phyloP scores from a whole-genome alignment of 345 rosid species.

The Gossypium arboreum region DNA sequence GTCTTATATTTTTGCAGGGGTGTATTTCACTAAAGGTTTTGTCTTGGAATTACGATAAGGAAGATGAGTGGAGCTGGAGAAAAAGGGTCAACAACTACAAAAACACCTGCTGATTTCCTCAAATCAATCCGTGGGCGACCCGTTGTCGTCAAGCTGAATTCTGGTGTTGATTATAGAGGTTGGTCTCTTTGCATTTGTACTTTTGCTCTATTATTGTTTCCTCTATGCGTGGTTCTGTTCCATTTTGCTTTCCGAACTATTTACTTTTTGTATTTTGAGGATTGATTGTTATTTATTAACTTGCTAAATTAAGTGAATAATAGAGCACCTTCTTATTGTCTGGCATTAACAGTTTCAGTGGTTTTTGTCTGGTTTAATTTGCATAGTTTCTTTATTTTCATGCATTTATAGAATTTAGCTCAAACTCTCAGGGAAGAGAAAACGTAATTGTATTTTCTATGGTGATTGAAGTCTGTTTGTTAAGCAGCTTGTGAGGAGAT shows the following conservation, averaged over 20 bases:
- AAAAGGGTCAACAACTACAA: conserved; percentile 46
- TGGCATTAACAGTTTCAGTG: neutral
- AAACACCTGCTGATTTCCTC: conserved; percentile 87
- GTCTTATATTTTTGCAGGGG: neutral
- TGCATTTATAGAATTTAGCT: neutral
- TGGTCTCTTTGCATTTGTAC: neutral
- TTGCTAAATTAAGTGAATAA: neutral
- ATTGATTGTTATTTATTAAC: neutral
- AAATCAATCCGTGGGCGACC: conserved; percentile 95
- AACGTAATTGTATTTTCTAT: no score
- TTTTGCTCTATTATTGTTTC: neutral
- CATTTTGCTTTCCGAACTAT: neutral
- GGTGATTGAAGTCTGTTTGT: no score
- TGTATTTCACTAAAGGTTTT: neutral
- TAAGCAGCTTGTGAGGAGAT: neutral
- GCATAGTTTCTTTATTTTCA: neutral
- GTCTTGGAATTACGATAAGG: neutral
- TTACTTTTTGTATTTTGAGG: neutral
- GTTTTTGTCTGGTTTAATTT: neutral
- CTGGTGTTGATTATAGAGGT: conserved; percentile 95
- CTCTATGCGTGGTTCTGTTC: neutral
- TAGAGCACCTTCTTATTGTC: neutral
- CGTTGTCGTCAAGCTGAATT: conserved; percentile 87
- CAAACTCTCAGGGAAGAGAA: conserved; percentile 3
- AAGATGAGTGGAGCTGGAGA: conserved; percentile 68